phyloP scores from a whole-genome alignment of 257 asterid genomes.

The Salvia hispanica region DNA sequence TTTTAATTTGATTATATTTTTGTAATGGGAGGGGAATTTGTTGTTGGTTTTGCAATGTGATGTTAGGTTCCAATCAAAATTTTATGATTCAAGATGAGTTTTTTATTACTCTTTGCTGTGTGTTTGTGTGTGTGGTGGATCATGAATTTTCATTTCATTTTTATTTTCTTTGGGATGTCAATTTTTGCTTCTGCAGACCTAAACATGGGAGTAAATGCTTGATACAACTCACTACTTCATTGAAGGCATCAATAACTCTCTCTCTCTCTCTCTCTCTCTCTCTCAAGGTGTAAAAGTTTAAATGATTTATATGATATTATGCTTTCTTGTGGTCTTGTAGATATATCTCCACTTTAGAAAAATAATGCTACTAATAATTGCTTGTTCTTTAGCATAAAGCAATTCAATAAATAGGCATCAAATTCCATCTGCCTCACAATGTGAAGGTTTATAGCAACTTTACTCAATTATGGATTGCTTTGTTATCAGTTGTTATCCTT shows the following conservation, averaged over 20 bases:
- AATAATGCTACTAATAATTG: background rate
- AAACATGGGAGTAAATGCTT: conserved; percentile 21
- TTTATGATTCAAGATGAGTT: background rate
- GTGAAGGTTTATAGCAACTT: conserved; percentile 12
- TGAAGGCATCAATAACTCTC: conserved; percentile 22
- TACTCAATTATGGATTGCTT: conserved; percentile 33
- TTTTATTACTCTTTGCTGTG: background rate
- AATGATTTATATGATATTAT: background rate
- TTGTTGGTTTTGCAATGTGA: background rate
- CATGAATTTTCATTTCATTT: background rate
- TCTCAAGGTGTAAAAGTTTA: background rate
- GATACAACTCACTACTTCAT: conserved; percentile 4
- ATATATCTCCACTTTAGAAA: background rate
- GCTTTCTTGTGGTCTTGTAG: background rate
- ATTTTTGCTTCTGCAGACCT: conserved; percentile 30
- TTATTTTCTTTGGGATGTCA: background rate
- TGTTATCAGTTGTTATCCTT: conserved; percentile 37
- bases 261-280: conserved; percentile 20
- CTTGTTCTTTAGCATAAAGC: background rate
- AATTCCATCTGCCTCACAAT: conserved; percentile 12
- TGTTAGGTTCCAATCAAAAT: background rate
- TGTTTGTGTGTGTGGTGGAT: background rate
- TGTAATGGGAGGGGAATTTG: background rate
- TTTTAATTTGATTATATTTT: background rate
- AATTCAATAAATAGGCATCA: background rate